Conservation (phyloP, 2,329 filamentous ascomycete genomes). For the Hymenoscyphus repandus region DNA sequence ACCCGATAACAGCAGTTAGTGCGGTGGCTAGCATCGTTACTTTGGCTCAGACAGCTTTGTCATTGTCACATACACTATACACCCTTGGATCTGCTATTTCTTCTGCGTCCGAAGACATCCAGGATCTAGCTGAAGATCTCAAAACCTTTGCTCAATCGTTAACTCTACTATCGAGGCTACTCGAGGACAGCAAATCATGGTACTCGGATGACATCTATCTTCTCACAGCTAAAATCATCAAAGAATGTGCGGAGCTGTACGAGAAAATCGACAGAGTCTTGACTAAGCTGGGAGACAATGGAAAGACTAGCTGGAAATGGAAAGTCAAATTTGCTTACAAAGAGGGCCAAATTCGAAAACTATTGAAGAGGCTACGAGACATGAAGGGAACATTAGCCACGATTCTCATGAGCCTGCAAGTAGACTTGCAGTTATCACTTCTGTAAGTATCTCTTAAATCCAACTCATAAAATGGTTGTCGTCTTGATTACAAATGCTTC, state of each 20-base stretch:
- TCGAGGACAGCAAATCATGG: slow-evolving; percentile 14
- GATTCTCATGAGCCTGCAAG: slow-evolving; percentile 22
- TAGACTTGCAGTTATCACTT: slow-evolving; percentile 23
- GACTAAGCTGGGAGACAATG: slow-evolving; percentile 15
- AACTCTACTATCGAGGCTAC: slow-evolving; percentile 15
- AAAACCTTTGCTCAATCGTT: slow-evolving; percentile 18
- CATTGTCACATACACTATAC: slow-evolving; percentile 20
- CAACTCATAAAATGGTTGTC: background rate
- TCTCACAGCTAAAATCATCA: slow-evolving; percentile 21
- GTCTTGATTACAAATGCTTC: too few relatives aligned
- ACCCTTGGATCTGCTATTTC: slow-evolving; percentile 15
- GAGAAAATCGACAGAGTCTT: slow-evolving; percentile 21
- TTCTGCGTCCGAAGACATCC: slow-evolving; percentile 19
- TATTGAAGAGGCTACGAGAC: slow-evolving; percentile 17
- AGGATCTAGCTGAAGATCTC: slow-evolving; percentile 14
- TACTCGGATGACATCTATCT: slow-evolving; percentile 22
- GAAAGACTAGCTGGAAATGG: slow-evolving; percentile 14
- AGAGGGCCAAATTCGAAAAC: slow-evolving; percentile 18
- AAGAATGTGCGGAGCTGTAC: slow-evolving; percentile 19
- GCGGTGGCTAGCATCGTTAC: slow-evolving; percentile 17
- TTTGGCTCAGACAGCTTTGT: slow-evolving; percentile 17
- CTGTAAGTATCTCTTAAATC: slow-evolving; percentile 12
- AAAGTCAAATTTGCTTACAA: slow-evolving; percentile 22
- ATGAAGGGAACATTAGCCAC: slow-evolving; percentile 23
- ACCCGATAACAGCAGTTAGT: slow-evolving; percentile 16